Percentiles rank a stretch among this genome's conserved stretches.
Conservation (phyloP, 805 yeast species). For the Cyberlindnera veronae region DNA sequence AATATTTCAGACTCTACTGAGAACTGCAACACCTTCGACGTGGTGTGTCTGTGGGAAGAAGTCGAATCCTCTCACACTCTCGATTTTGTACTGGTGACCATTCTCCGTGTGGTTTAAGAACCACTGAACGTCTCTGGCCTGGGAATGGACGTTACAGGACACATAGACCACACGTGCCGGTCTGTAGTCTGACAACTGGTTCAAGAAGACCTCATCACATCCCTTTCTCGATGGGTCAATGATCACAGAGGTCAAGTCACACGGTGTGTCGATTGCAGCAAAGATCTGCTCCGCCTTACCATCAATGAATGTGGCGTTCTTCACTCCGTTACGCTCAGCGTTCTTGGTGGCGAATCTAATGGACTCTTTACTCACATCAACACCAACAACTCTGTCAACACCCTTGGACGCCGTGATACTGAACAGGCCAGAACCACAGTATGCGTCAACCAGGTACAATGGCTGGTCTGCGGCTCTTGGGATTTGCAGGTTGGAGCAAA, state of each 20-base stretch:
- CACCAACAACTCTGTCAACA: conserved; percentile 87
- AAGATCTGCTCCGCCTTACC: conserved; percentile 94
- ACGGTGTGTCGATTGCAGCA: conserved; percentile 71
- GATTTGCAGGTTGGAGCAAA: conserved; percentile 60
- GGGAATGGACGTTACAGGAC: conserved; percentile 96
- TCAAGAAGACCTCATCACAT: conserved; percentile 82
- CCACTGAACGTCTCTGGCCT: conserved; percentile 89
- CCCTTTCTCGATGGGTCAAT: conserved; percentile 98
- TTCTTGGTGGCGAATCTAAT: conserved; percentile 83
- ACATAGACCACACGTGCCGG: conserved; percentile 92
- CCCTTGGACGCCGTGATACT: conserved; percentile 80
- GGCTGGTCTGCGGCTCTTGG: conserved; percentile 41
- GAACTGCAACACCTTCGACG: conserved; percentile 83
- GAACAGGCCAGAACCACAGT: conserved; percentile 94
- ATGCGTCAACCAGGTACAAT: conserved; percentile 83
- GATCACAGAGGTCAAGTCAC: conserved; percentile 77
- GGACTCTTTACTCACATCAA: conserved; percentile 88
- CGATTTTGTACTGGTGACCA: conserved; percentile 65
- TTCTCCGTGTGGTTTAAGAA: conserved; percentile 63
- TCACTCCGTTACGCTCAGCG: conserved; percentile 69
- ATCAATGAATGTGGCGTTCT: conserved; percentile 77
- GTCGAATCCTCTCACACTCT: conserved; percentile 89
- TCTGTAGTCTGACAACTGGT: conserved; percentile 76
- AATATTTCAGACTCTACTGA: conserved; percentile 32
- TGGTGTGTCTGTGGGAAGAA: conserved; percentile 96